Evolutionary conservation across 345 rosid genomes (phyloP).

Genomic region (Moringa oleifera): DNA sequence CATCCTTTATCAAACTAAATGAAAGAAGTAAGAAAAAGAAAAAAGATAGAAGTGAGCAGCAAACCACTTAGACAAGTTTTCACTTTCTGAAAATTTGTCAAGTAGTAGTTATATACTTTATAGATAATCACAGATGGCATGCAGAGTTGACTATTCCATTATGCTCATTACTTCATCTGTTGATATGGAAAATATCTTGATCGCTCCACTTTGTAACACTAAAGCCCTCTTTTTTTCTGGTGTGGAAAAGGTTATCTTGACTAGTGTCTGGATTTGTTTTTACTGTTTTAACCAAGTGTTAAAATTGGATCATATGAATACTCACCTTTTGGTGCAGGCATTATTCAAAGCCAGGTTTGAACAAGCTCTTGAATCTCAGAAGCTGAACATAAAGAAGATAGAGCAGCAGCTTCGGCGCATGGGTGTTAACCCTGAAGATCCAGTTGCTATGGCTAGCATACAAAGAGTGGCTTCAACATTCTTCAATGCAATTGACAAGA

Average conservation of each 20-base stretch:
- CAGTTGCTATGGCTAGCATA: slow-evolving; percentile 96
- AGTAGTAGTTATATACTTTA: not conserved
- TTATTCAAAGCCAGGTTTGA: slow-evolving; percentile 95
- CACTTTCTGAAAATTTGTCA: not conserved
- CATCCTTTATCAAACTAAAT: not conserved
- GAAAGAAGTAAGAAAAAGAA: too few species aligned
- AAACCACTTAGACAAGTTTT: not conserved
- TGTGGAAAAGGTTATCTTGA: too few species aligned
- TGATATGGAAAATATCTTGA: too few species aligned
- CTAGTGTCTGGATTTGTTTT: not conserved
- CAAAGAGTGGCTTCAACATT: slow-evolving; percentile 97
- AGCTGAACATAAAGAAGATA: slow-evolving; percentile 84
- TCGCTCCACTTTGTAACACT: not conserved
- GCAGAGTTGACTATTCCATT: too few species aligned
- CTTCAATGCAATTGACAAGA: slow-evolving; percentile 90
- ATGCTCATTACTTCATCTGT: not conserved
- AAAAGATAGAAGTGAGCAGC: not conserved
- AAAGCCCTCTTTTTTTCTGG: not conserved
- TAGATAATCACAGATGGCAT: too few species aligned
- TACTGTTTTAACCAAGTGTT: too few species aligned
- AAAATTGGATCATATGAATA: slow-evolving; percentile 8
- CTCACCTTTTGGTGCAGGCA: slow-evolving; percentile 49
- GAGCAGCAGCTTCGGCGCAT: slow-evolving; percentile 83
- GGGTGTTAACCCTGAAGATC: slow-evolving; percentile 98
- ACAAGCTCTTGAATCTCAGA: slow-evolving; percentile 99